Evolutionary conservation across 2,329 filamentous ascomycete species (phyloP).

Genomic region (Aschersonia sp.): DNA sequence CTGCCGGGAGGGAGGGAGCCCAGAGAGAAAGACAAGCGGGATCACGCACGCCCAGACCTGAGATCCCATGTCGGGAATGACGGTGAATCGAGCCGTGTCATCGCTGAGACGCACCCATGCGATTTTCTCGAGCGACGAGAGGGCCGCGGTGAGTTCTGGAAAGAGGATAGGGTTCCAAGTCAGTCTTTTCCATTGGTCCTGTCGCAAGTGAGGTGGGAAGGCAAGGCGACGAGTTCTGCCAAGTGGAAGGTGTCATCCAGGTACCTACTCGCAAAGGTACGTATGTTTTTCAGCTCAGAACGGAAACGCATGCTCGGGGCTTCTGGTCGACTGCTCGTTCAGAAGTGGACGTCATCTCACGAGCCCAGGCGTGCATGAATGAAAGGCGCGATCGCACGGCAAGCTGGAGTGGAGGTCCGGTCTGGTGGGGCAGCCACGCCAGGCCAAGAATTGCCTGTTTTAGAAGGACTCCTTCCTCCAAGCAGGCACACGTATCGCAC

Average conservation of each 20-base stretch:
- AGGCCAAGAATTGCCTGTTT: no score
- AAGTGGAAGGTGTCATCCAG: not conserved
- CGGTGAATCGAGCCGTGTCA: slow-evolving; percentile 80
- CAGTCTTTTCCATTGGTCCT: not conserved
- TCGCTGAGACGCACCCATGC: slow-evolving; percentile 85
- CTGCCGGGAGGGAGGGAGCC: no score
- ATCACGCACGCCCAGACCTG: slow-evolving; percentile 83
- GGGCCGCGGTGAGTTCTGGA: slow-evolving; percentile 48
- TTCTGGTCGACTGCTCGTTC: no score
- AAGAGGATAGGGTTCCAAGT: not conserved
- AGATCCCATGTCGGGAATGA: slow-evolving; percentile 85
- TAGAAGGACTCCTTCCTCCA: no score
- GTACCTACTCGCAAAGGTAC: slow-evolving; percentile 46
- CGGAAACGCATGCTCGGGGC: slow-evolving; percentile 45
- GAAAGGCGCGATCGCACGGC: no score
- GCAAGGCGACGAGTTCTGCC: no score
- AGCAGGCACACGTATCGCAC: no score
- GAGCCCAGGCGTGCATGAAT: no score
- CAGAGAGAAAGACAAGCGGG: no score
- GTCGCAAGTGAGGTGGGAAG: not conserved
- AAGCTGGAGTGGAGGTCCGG: no score
- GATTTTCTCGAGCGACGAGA: slow-evolving; percentile 60
- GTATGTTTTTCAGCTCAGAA: slow-evolving; percentile 50
- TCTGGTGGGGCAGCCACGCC: no score
- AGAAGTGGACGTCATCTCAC: no score